Percentiles rank a stretch among this genome's conserved stretches.
phyloP scores from a whole-genome alignment of 2,329 filamentous ascomycete genomes.

The Colletotrichum sp. region DNA sequence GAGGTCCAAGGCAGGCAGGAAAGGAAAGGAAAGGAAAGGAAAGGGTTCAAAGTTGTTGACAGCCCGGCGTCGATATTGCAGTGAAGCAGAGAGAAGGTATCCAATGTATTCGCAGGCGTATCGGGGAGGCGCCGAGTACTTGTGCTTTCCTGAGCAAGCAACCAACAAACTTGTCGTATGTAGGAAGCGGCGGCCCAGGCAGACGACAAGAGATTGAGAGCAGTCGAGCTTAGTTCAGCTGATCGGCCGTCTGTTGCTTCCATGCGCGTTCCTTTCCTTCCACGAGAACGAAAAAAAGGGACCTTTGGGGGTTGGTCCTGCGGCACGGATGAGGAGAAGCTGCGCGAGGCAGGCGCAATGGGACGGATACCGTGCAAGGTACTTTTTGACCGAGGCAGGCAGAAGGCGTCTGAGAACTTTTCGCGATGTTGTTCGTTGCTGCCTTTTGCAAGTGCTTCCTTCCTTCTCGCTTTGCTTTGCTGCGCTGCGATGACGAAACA shows the following conservation, averaged over 20 bases:
- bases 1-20: neutral
- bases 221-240: neutral
- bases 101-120: neutral
- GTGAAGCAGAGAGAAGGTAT: neutral
- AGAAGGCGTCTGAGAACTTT: neutral
- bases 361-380: neutral
- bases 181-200: neutral
- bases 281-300: neutral
- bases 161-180: neutral
- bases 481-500: neutral
- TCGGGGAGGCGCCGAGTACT: neutral
- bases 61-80: neutral
- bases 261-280: neutral
- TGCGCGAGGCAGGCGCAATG: neutral
- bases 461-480: neutral
- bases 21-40: neutral
- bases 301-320: neutral
- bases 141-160: neutral
- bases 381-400: neutral
- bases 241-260: neutral
- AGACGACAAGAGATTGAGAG: neutral
- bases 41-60: neutral
- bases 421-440: neutral
- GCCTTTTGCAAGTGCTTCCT: neutral
- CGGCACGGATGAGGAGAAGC: conserved; percentile 3